Evolutionary conservation across 768 basidiomycete genomes (phyloP), one percentile per base, ranked within the genome.

Genomic region (Pisolithus microcarpus): DNA sequence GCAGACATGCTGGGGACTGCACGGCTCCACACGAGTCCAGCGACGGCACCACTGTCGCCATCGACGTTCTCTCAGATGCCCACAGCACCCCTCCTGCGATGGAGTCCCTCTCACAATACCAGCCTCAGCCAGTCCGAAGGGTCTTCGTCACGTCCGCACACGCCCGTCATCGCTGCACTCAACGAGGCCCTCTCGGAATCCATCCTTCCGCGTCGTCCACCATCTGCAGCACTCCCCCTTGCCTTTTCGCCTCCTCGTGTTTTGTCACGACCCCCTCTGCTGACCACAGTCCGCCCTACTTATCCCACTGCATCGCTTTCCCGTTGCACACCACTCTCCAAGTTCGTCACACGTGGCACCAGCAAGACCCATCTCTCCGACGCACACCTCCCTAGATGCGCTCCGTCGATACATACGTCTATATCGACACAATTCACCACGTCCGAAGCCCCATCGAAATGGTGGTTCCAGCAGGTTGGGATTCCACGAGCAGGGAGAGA

Each of bases 261-360:
- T 16, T 63, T 74, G 26, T 57, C 69, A 28, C 71, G 75, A 0
- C 81, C 81, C 7, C 75, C 76, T 7, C 74, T 79, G 49, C 64
- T 84, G 48, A 75, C 77, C 58, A 72, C 62, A 55, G 72, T 84
- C 48, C 77, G 82, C 43, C 72, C 77, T 1, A 80, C 85, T 0
- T 73, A 85, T 23, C 84, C 86, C 23, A 83, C 79, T 7, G 70
- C 81, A 6, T 79, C 81, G 1, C 66, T 85, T 13, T 79, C 82
- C n/a, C 0, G 73, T 11, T 58, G 71, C 61, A 10, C 57, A 55
- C 38, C 56, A 44, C 38, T 53, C 56, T 31, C 49, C 55, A 42
- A 56, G 49, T 42, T 61, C 53, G 37, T 64, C 52, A 48, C 61
- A 54, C 44, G 49, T 36, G 34, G 38, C 51, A 55, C 58, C 55